These are phyloP conservation scores for Pseudogymnoascus sp. DNA, from an alignment of 2,329 filamentous ascomycete genomes.

Conservation along the genomic window DNA sequence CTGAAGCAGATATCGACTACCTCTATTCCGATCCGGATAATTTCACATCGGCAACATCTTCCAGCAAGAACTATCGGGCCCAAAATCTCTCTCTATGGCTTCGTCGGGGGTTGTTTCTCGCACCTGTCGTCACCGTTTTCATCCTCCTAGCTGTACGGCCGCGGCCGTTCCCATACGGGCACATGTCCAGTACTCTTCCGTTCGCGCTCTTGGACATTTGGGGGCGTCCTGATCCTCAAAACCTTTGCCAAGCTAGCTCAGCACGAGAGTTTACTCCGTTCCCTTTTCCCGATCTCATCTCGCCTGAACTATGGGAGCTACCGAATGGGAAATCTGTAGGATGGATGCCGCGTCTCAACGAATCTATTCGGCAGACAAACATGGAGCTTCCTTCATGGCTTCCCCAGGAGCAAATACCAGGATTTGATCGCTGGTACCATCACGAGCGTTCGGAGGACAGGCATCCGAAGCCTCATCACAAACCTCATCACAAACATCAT, in stretches of 20 bases:
- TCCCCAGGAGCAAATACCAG: conserved; percentile 23
- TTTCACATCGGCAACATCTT: not conserved
- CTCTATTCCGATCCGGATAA: too few relatives aligned
- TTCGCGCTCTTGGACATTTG: conserved; percentile 30
- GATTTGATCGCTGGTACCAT: conserved; percentile 29
- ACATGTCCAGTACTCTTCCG: conserved; percentile 29
- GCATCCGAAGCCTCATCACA: too few relatives aligned
- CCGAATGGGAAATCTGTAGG: conserved; percentile 14
- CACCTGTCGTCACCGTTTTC: conserved; percentile 16
- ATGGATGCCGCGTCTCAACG: conserved; percentile 17
- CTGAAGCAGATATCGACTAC: too few relatives aligned
- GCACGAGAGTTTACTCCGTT: conserved; percentile 24
- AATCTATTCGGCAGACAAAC: conserved; percentile 7
- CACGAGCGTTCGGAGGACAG: conserved; percentile 16
- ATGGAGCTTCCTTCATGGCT: conserved; percentile 27
- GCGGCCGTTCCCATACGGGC: conserved; percentile 29
- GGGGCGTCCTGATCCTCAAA: conserved; percentile 16
- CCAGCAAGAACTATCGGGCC: not conserved
- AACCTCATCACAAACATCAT: conserved; percentile 7
- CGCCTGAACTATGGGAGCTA: conserved; percentile 17
- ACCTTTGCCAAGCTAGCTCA: conserved; percentile 20
- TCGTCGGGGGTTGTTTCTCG: conserved; percentile 9
- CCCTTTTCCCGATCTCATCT: conserved; percentile 21
- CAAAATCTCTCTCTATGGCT: conserved; percentile 8
- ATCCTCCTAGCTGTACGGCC: conserved; percentile 30